A percentile compares a stretch with the other conserved stretches of the same genome.
Conservation (phyloP, 2,329 filamentous ascomycete genomes). For the Thelonectria blattea region DNA sequence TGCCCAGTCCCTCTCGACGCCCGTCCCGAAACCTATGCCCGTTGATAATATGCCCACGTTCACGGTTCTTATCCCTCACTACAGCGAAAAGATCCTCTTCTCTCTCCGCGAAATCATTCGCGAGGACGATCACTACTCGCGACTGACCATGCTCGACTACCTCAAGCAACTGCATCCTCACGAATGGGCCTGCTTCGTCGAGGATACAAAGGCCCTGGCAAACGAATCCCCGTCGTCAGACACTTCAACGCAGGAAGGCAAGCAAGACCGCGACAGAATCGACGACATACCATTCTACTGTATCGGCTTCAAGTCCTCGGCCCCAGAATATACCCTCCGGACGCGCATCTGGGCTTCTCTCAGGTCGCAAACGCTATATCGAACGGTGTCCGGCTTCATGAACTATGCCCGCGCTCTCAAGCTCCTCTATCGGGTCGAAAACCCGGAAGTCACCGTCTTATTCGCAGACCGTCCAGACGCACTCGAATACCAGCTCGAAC, state of each 20-base stretch:
- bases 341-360: slow-evolving; percentile 99
- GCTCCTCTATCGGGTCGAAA: slow-evolving; percentile 96
- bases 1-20: slow-evolving; percentile 94
- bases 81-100: slow-evolving; percentile 96
- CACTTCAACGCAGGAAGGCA: slow-evolving; percentile 73
- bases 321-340: slow-evolving; percentile 95
- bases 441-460: slow-evolving; percentile 99
- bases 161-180: slow-evolving; percentile 98
- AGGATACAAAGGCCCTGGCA: slow-evolving; percentile 98
- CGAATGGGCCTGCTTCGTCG: slow-evolving; percentile 99
- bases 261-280: slow-evolving; percentile 90
- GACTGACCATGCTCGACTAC: slow-evolving; percentile 95
- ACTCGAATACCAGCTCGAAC: slow-evolving; percentile 93
- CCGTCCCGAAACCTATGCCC: slow-evolving; percentile 93
- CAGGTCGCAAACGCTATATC: slow-evolving; percentile 95
- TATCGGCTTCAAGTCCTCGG: slow-evolving; percentile 99
- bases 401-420: slow-evolving; percentile 99
- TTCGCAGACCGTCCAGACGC: slow-evolving; percentile 99
- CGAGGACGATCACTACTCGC: slow-evolving; percentile 97
- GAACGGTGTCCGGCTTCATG: slow-evolving; percentile 99
- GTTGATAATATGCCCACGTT: slow-evolving; percentile 99
- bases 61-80: slow-evolving; percentile 96
- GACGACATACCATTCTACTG: slow-evolving; percentile 99
- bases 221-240: slow-evolving; percentile 73
- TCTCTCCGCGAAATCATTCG: slow-evolving; percentile 98